Conservation (phyloP, 1,139 yeast species). For the Blastobotrys petasosporus region DNA sequence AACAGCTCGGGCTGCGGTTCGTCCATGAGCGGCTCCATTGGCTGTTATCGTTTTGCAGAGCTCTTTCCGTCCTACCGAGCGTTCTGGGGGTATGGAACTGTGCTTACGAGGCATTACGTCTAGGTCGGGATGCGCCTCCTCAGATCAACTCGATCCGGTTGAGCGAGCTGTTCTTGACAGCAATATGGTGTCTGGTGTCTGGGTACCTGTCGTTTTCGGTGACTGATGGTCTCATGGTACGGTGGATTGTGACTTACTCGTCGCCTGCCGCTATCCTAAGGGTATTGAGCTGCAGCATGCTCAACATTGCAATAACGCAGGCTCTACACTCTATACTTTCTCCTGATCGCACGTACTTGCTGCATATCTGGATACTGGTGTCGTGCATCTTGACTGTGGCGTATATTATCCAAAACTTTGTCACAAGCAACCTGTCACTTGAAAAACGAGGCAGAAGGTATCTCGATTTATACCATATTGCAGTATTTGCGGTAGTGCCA, state of each 20-base stretch:
- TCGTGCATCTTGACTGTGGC: constrained; percentile 80
- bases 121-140: constrained; percentile 19
- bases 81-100: constrained; percentile 52
- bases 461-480: constrained; percentile 71
- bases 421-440: constrained; percentile 75
- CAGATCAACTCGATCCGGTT: constrained; percentile 33
- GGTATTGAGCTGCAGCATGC: constrained; percentile 73
- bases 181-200: constrained; percentile 60
- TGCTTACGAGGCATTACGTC: constrained; percentile 43
- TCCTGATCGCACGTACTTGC: constrained; percentile 53
- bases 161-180: constrained; percentile 37
- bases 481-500: constrained; percentile 95
- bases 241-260: constrained; percentile 88
- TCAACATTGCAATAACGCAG: constrained; percentile 65
- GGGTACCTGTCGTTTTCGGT: constrained; percentile 80
- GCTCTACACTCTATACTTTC: constrained; percentile 47
- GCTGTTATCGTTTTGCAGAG: constrained; percentile 45
- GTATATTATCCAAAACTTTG: constrained; percentile 80
- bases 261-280: constrained; percentile 83
- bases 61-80: constrained; percentile 63
- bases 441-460: constrained; percentile 35
- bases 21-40: constrained; percentile 73
- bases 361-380: constrained; percentile 88
- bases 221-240: constrained; percentile 80
- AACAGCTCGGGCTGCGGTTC: constrained; percentile 56